Evolutionary conservation across 1,284 basidiomycete genomes (phyloP).

Genomic region (Cryptococcus sp.): DNA sequence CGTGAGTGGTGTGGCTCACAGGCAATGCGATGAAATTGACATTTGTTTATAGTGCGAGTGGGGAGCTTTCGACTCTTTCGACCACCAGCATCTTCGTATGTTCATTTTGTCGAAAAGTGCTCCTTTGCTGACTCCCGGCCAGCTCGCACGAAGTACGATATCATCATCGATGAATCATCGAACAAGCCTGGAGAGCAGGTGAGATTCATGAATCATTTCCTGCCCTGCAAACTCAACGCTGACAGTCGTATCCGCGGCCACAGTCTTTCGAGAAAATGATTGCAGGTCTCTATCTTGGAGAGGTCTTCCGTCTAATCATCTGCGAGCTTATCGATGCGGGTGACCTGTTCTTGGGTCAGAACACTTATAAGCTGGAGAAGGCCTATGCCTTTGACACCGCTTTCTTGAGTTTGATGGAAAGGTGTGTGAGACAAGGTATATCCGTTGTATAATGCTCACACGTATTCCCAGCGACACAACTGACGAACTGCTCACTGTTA

Average conservation of each 20-base stretch:
- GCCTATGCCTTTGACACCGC: constrained; percentile 94
- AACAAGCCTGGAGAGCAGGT: constrained; percentile 96
- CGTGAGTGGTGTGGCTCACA: constrained; percentile 55
- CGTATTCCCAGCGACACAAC: constrained; percentile 73
- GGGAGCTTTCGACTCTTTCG: constrained; percentile 97
- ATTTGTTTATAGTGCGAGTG: constrained; percentile 54
- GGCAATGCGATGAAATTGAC: constrained; percentile 3
- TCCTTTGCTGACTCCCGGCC: constrained; percentile 13
- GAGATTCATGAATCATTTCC: background rate
- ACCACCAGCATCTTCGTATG: constrained; percentile 81
- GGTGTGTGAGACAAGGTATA: constrained; percentile 54
- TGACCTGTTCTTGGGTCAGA: constrained; percentile 94
- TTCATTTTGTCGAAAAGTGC: background rate
- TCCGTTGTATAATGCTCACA: constrained; percentile 3
- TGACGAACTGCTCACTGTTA: constrained; percentile 94
- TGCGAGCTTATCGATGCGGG: constrained; percentile 96
- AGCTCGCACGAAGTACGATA: constrained; percentile 89
- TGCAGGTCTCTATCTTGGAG: constrained; percentile 94
- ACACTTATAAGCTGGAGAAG: constrained; percentile 95
- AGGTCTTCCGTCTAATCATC: constrained; percentile 89
- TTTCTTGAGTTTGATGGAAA: constrained; percentile 94
- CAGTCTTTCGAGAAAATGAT: constrained; percentile 84
- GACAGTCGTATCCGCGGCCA: background rate
- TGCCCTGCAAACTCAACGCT: background rate
- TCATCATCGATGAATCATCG: constrained; percentile 85